Conservation (phyloP, 2,329 filamentous ascomycete species). For the Aureobasidium melanogenum region DNA sequence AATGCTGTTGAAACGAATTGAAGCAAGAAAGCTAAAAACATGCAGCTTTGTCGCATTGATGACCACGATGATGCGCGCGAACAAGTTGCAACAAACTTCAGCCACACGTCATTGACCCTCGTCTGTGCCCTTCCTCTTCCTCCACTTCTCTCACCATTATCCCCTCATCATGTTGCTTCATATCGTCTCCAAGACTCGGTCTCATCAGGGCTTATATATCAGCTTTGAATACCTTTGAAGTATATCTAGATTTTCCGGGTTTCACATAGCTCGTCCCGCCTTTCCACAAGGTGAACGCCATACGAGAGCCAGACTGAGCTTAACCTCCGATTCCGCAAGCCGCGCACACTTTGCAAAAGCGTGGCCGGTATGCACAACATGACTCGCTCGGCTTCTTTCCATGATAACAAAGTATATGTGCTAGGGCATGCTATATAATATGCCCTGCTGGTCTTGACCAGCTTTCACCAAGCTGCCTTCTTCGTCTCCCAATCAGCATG, state of each 20-base stretch:
- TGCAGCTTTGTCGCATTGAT: not conserved
- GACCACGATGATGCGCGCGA: not conserved
- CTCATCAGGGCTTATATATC: not conserved
- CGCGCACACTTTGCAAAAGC: not conserved
- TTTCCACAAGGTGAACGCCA: not conserved
- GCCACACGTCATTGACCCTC: not conserved
- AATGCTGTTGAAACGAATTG: not conserved
- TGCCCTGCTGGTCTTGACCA: not conserved
- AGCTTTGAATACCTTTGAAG: not conserved
- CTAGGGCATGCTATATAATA: not conserved
- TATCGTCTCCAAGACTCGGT: not conserved
- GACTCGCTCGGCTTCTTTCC: not conserved
- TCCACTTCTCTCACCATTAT: not conserved
- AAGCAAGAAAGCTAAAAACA: not conserved
- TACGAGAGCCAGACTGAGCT: not conserved
- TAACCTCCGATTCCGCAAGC: not conserved
- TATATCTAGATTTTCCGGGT: not conserved
- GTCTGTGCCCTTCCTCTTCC: not conserved
- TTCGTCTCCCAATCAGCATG: not conserved
- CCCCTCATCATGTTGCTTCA: not conserved
- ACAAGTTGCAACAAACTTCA: not conserved
- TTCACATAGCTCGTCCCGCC: not conserved
- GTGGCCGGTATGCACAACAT: not conserved
- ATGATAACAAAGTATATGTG: not conserved
- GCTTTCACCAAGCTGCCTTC: not conserved